Percentiles rank a stretch among this genome's conserved stretches.
phyloP scores from a whole-genome alignment of 345 rosid genomes.

The Citrus glauca region DNA sequence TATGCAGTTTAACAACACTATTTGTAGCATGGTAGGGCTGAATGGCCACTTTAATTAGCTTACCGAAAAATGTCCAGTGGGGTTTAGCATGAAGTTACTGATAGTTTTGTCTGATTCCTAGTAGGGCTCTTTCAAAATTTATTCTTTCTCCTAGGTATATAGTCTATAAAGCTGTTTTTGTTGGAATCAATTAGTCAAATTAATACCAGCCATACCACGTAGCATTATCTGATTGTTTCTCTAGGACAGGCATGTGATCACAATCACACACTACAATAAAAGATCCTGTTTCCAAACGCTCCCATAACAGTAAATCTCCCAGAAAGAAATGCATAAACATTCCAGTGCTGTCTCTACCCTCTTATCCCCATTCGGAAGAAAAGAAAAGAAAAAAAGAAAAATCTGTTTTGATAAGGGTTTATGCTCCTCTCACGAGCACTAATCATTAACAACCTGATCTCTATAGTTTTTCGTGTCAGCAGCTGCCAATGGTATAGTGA shows the following conservation, averaged over 20 bases:
- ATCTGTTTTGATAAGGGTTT: neutral
- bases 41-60: too few species aligned
- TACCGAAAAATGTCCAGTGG: neutral
- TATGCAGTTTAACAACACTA: neutral
- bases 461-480: slow-evolving; percentile 1
- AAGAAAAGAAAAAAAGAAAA: neutral
- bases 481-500: slow-evolving; percentile 13
- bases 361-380: neutral
- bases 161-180: neutral
- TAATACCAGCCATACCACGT: neutral
- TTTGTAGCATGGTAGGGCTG: neutral
- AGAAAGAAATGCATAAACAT: neutral
- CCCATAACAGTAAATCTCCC: neutral
- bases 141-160: neutral
- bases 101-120: neutral
- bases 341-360: neutral
- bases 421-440: slow-evolving; percentile 21
- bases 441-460: neutral
- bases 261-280: neutral
- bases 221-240: neutral
- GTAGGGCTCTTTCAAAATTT: neutral
- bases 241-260: neutral
- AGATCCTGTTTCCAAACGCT: neutral
- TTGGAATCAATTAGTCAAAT: neutral
- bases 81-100: neutral